Percentiles rank a stretch among this genome's conserved stretches.
phyloP scores from a whole-genome alignment of 2,329 filamentous ascomycete genomes.

The Knoxdaviesia proteae region DNA sequence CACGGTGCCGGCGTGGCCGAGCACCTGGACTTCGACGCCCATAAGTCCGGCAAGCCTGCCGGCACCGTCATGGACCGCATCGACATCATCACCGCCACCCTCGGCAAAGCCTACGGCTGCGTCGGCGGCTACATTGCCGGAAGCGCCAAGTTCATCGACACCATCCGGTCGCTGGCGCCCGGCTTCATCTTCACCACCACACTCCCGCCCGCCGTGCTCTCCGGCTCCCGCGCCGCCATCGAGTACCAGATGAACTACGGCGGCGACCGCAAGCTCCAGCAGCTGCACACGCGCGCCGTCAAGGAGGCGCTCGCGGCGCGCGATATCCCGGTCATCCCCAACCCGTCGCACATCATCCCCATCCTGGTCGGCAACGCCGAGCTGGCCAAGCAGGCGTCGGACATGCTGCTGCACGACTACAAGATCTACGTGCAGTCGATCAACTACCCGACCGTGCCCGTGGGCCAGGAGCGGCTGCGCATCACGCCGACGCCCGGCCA shows the following conservation, averaged over 20 bases:
- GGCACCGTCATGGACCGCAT: constrained; percentile 89
- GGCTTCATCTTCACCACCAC: constrained; percentile 99
- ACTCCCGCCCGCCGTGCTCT: constrained; percentile 90
- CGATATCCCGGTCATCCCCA: constrained; percentile 92
- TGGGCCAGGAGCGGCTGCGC: constrained; percentile 89
- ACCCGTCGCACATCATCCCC: constrained; percentile 90
- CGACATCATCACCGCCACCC: constrained; percentile 92
- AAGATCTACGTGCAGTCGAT: constrained; percentile 96
- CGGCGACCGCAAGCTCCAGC: constrained; percentile 77
- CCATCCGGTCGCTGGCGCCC: constrained; percentile 80
- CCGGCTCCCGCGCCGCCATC: constrained; percentile 75
- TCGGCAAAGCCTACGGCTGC: constrained; percentile 94
- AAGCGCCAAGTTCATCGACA: constrained; percentile 68
- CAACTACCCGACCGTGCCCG: constrained; percentile 95
- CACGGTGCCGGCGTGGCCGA: constrained; percentile 90
- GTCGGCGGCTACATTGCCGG: constrained; percentile 96
- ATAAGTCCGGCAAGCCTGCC: constrained; percentile 49
- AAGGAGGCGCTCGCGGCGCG: constrained; percentile 61
- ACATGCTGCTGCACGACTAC: constrained; percentile 76
- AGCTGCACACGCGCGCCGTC: constrained; percentile 86
- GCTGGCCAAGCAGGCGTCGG: constrained; percentile 75
- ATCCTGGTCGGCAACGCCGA: constrained; percentile 87
- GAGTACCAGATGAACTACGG: constrained; percentile 78
- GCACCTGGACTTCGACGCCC: constrained; percentile 84
- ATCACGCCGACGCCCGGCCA: constrained; percentile 94